Evolutionary conservation across 176 grass and related monocot species (phyloP), one percentile per base, ranked within the genome.

Genomic region (Ampelocalamus luodianensis): DNA sequence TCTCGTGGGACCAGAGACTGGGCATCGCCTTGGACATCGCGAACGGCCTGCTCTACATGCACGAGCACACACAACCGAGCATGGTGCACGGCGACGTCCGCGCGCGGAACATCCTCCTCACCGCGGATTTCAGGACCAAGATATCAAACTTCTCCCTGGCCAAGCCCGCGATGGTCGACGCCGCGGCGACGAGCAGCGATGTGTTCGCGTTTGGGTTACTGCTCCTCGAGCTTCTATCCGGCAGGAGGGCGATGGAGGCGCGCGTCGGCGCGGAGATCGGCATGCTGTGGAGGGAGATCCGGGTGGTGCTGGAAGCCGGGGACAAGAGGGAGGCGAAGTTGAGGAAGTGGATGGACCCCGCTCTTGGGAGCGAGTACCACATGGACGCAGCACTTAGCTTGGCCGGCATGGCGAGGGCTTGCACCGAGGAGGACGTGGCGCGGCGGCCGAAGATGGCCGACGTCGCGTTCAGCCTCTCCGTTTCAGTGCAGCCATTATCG

Each of bases 41-140:
- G 1, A 91, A 87, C 58, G 89, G 89, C 16, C 78, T 94, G 10
- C 89, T 91, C 2, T 94, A 94, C 87, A 85, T 94, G 89, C 92
- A 91, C 92, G 92, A 94, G 61, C 92, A 94, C 92, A 94, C 92
- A 43, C 90, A 88, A 65, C 92, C 81, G 50, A 94, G 92, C 84
- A 89, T 94, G 76, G 92, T 89, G 37, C 92, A 91, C 77, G 66
- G 89, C n/a, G 89, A 83, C 84, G 72, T 94, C 72, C 87, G 82
- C 4, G 77, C 89, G 10, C 73, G 87, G 58, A 94, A 91, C 77
- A 65, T 94, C 44, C 84, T 94, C 53, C 89, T 94, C 26, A 87
- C 87, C 6, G 87, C 84, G 2, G 89, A 89, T n/a, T 83, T 89
- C 77, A 87, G 88, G 72, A 84, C 87, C 65, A 94, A 87, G 81